These are phyloP conservation scores for Musa balbisiana DNA, from an alignment of 202 grass and related monocot species.

Conservation along the genomic window DNA sequence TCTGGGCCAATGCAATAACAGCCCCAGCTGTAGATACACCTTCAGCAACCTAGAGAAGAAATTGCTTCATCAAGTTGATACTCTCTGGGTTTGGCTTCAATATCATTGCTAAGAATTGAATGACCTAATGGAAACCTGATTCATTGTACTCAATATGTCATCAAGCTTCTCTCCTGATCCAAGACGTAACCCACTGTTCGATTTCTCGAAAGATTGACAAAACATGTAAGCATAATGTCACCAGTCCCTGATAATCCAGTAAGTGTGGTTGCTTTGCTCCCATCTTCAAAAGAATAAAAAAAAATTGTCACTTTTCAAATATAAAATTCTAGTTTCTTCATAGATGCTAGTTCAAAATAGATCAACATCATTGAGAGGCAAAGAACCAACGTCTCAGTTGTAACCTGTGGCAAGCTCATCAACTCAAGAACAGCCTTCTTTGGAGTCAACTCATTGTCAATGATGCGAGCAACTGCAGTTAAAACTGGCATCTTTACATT, in stretches of 20 bases:
- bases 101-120: neutral
- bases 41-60: slow-evolving; percentile 69
- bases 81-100: neutral
- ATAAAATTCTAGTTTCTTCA: neutral
- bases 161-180: slow-evolving; percentile 87
- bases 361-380: neutral
- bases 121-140: slow-evolving; percentile 43
- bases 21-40: slow-evolving; percentile 90
- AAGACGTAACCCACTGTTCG: slow-evolving; percentile 78
- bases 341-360: neutral
- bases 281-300: slow-evolving; percentile 45
- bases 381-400: neutral
- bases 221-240: slow-evolving; percentile 98
- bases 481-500: slow-evolving; percentile 93
- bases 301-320: neutral
- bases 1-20: slow-evolving; percentile 88
- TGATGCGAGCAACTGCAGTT: slow-evolving; percentile 87
- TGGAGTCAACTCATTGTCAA: slow-evolving; percentile 87
- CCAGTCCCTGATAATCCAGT: slow-evolving; percentile 92
- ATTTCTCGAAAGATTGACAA: slow-evolving; percentile 90
- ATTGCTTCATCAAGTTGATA: neutral
- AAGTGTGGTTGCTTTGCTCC: slow-evolving; percentile 86
- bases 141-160: slow-evolving; percentile 75
- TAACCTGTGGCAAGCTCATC: slow-evolving; percentile 92
- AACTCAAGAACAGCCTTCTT: slow-evolving; percentile 86